Conservation (phyloP, 2,329 filamentous ascomycete species). For the Albifimbria verrucaria region DNA sequence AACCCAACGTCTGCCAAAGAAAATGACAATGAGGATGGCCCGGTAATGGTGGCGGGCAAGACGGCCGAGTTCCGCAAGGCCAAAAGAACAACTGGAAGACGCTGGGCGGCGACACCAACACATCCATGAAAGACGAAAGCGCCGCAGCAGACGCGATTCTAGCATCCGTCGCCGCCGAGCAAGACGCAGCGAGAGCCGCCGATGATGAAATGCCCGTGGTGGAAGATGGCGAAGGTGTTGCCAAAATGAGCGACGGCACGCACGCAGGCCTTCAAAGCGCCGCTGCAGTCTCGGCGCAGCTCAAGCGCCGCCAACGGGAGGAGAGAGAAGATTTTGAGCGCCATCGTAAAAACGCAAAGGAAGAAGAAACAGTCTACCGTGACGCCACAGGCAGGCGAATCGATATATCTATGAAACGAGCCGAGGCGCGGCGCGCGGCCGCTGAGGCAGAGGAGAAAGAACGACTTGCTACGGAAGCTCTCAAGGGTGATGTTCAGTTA, state of each 20-base stretch:
- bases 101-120: constrained; percentile 45
- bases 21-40: constrained; percentile 53
- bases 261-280: constrained; percentile 85
- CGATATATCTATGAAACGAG: constrained; percentile 86
- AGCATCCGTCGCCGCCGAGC: constrained; percentile 66
- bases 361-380: constrained; percentile 86
- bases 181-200: constrained; percentile 44
- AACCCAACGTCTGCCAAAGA: constrained; percentile 33
- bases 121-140: constrained; percentile 34
- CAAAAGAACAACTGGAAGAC: constrained; percentile 82
- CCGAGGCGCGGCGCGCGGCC: constrained; percentile 68
- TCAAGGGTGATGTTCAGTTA: constrained; percentile 83
- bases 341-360: constrained; percentile 40
- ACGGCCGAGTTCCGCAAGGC: constrained; percentile 66
- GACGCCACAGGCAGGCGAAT: constrained; percentile 94
- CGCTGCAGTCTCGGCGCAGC: constrained; percentile 68
- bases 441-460: constrained; percentile 71
- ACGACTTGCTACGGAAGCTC: constrained; percentile 62
- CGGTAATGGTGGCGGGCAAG: constrained; percentile 46
- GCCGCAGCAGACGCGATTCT: constrained; percentile 74
- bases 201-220: constrained; percentile 49
- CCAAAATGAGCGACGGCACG: constrained; percentile 82
- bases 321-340: constrained; percentile 53
- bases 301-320: constrained; percentile 62
- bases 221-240: constrained; percentile 42